Conservation (phyloP, 2,329 filamentous ascomycete genomes). For the Geosmithia morbida region DNA sequence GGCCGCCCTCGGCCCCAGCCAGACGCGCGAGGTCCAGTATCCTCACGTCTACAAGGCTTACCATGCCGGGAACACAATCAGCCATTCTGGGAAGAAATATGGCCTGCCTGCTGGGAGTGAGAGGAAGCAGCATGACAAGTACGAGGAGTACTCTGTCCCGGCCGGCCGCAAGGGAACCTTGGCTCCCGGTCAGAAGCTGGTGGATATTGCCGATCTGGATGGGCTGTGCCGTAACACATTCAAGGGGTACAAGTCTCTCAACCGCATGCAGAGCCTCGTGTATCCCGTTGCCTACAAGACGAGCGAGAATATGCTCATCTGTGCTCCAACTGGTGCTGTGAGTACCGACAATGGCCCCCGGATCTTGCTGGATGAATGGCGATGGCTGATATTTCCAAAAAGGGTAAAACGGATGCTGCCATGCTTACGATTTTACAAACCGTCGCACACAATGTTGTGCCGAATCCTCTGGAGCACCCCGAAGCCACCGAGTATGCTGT, state of each 20-base stretch:
- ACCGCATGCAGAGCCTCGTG: constrained; percentile 95
- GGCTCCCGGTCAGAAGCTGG: constrained; percentile 56
- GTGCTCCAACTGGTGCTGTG: constrained; percentile 84
- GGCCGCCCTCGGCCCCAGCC: constrained; percentile 53
- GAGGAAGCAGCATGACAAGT: constrained; percentile 57
- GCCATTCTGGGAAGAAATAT: constrained; percentile 67
- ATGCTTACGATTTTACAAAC: constrained; percentile 93
- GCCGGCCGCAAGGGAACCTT: constrained; percentile 66
- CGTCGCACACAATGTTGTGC: constrained; percentile 70
- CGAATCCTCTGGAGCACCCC: constrained; percentile 63
- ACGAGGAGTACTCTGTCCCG: constrained; percentile 81
- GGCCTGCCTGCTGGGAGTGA: constrained; percentile 64
- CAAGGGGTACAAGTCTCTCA: constrained; percentile 81
- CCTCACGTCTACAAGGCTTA: constrained; percentile 87
- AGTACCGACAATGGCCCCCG: constrained; percentile 14
- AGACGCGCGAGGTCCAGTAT: constrained; percentile 62
- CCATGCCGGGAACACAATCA: constrained; percentile 74
- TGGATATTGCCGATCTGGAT: constrained; percentile 73
- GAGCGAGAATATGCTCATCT: constrained; percentile 97
- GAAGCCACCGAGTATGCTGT: constrained; percentile 67
- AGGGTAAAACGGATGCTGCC: constrained; percentile 94
- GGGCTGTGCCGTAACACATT: constrained; percentile 85
- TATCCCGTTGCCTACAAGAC: constrained; percentile 93
- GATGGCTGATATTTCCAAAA: not conserved
- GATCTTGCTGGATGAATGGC: constrained; percentile 5